phyloP scores from a whole-genome alignment of 805 yeast species.

The Saccharomycodes ludwigii region DNA sequence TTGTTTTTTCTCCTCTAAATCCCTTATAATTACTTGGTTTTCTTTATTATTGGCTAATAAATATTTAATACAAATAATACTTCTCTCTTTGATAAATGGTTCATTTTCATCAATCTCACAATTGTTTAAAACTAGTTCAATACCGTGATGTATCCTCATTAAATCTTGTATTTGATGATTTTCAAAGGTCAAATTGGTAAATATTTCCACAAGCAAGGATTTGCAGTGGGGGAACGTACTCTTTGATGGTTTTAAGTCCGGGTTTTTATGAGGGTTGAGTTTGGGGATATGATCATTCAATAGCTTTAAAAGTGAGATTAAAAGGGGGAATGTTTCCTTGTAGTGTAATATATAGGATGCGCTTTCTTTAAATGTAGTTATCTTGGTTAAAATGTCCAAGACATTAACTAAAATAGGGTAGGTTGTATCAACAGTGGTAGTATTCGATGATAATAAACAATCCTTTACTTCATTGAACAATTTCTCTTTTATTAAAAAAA shows the following conservation, averaged over 20 bases:
- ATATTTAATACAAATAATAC: constrained; percentile 67
- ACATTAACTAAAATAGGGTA: constrained; percentile 20
- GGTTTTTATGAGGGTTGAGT: constrained; percentile 17
- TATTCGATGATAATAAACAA: constrained; percentile 14
- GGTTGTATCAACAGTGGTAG: constrained; percentile 11
- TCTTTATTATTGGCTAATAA: constrained; percentile 47
- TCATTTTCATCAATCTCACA: constrained; percentile 82
- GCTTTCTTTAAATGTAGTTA: constrained; percentile 24
- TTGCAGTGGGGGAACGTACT: constrained; percentile 50
- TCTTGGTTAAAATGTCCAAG: constrained; percentile 23
- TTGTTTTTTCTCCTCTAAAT: constrained; percentile 64
- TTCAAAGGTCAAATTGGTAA: constrained; percentile 44
- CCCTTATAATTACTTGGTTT: constrained; percentile 69
- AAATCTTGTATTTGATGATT: constrained; percentile 51
- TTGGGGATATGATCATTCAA: constrained; percentile 25
- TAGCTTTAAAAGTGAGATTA: constrained; percentile 18
- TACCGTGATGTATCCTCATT: constrained; percentile 51
- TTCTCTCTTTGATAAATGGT: constrained; percentile 76
- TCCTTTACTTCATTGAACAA: constrained; percentile 11
- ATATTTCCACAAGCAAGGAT: constrained; percentile 50
- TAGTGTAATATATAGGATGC: constrained; percentile 26
- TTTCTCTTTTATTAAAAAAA: constrained; percentile 20
- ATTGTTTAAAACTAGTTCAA: constrained; percentile 61
- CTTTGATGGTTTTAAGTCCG: constrained; percentile 15
- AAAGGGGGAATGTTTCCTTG: constrained; percentile 22